Base-by-base conservation (phyloP, 139 green algal genomes). In the Axilococcus clingmanii region DNA sequence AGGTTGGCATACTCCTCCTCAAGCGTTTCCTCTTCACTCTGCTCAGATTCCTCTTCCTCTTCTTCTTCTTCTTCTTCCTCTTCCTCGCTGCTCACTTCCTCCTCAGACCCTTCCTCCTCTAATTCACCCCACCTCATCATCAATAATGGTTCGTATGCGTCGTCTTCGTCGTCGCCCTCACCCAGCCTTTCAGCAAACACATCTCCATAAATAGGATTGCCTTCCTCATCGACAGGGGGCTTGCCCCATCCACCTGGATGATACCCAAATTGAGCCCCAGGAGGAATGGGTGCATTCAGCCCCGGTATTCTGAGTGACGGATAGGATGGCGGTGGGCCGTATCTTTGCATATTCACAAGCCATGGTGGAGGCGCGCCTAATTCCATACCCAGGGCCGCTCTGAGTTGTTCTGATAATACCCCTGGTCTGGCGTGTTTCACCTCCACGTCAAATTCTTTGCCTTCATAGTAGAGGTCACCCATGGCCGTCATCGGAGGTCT, bases 261-360 rank as follows among this genome's bases (percentile, higher is more conserved):
- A 71, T 94, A 95, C 4, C 87, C 87, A 60, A 91, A 95, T 42
- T 68, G 46, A 15, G 79, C 73, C 17, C 81, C 86, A 2, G 61
- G 63, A 1, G 92, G 92, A 66, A 99, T 94, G 29, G 92, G 91
- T 0, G 91, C 89, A 50, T 94, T 97, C 19, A 99, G 71, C 11
- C 92, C 92, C 2, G 88, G 74, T 1, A 98, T 74, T 57, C 59
- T 58, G n/a, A 93, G 68, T 14, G 76, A 66, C 25, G 90, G 87
- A 69, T 98, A 99, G 20, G 81, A 92, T 8, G 92, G 92, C 1
- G 92, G 92, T 11, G 89, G 89, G 0, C 92, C 92, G 48, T 98
- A 97, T 33, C 91, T 79, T 82, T 98, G 86, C 88, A 96, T 96
- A 76, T 94, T 94, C 68, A 97, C 85, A 23, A 98, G 84, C 89